Base-by-base conservation (phyloP, 805 yeast species). In the Sungouiella blattae region DNA sequence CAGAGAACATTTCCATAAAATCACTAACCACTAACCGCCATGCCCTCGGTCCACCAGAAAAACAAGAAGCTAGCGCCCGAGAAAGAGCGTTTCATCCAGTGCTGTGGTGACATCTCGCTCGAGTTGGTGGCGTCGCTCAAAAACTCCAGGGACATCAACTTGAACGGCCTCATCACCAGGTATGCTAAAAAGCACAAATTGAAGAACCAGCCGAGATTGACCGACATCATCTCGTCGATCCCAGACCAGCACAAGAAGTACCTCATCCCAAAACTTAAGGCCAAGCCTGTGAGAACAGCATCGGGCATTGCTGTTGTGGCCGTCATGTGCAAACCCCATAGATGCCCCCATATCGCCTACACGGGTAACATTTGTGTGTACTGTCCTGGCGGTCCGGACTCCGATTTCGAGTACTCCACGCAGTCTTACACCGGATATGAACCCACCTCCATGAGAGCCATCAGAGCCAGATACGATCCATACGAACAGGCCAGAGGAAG, bases 391-490 rank as follows among this genome's bases (percentile, higher is more conserved):
- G 98, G 98, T 2, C 98, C 98, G 3, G 98, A 93, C 59, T 83
- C 95, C 1, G 98, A 93, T 64, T 93, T 93, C 56, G 98, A 93
- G 58, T 93, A 93, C 62, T 87, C 96, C 1, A 93, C 98, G 3
- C 98, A 93, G 64, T 88, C 97, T 4, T 93, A 93, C 55, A 93
- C 98, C 0, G 98, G 98, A 25, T 93, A 93, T 56, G 98, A 93
- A 60, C 98, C 98, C 6, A 93, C 98, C 0, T 88, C 97, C 1
- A 93, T 93, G 98, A 75, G 98, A 52, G 98, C 98, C n/a, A 93
- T 93, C 43, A 73, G 98, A 50, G 98, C 98, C 0, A 77, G 98
- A 52, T 93, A 93, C 56, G 98, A 93, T 59, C 98, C 98, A 1
- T 93, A 87, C 56, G 98, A 93, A 62, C 98, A 93, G 61, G 97